Evolutionary conservation across 2,329 filamentous ascomycete species (phyloP), one percentile per base, ranked within the genome.

Genomic region (Harringtonia lauricola): DNA sequence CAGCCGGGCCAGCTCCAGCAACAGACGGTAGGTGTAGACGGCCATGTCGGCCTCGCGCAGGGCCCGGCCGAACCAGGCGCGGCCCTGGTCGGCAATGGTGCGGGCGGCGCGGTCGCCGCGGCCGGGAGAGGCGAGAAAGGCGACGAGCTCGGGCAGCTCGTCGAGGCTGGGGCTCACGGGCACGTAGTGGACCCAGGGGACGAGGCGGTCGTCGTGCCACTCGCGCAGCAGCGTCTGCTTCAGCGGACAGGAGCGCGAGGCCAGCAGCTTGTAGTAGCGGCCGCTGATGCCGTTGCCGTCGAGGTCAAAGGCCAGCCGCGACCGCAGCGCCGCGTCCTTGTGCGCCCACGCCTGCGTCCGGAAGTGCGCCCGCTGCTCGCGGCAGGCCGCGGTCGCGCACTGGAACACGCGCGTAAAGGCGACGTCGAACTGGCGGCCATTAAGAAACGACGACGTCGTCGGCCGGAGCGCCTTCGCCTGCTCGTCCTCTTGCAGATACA

Each of bases 241-340:
- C 15, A 79, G 53, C 0, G 69, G 67, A 1, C 62, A 51, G 2
- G 65, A 68, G 3, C 58, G 61, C 1, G 68, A 73, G 0, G 66
- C 64, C 2, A 79, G 55, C 0, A 77, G 55, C 31, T 64, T 64
- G 51, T 72, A 70, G 51, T 64, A 79, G 1, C 73, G 65, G 0
- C 71, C 73, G 28, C 67, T 73, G 45, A 73, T 69, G 4, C 69
- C 67, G 52, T 77, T 76, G 2, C 74, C 74, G 52, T 78, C 74
- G 2, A 74, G 45, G 46, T 78, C 74, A 42, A 76, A 66, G 0
- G 64, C 65, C 1, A 73, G 57, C 2, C 56, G 58, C 1, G 64
- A 68, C 0, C 37, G 40, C 2, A 71, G 51, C 0, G 65, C 47
- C 9, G 43, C 29, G 10, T 60, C 58, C n/a, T 53, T 47, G 49